Base-by-base conservation (phyloP, 805 yeast genomes). In the Candida koratica region DNA sequence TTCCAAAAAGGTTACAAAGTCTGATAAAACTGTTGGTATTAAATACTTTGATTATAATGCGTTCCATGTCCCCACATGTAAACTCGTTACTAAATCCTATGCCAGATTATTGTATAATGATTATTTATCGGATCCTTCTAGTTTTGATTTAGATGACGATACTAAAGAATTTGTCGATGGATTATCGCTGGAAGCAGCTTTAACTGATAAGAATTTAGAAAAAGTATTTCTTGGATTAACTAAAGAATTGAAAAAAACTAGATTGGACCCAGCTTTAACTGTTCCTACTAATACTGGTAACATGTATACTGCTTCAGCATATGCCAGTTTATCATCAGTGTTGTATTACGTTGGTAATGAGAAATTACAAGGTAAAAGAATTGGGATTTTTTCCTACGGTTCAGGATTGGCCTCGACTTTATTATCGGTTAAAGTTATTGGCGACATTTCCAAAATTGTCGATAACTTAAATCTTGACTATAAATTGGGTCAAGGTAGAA, bases 11-110 rank as follows among this genome's bases (percentile, higher is more conserved):
- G 52, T 75, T 48, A 68, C 74, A 49, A 61, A 72, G 50, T 69
- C 76, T 36, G 37, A 34, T 38, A 57, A 58, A 44, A 61, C 70
- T 27, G 84, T 79, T 46, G 87, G 88, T 46, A 71, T 86, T 34
- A 69, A 79, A 43, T 70, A 79, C 57, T 93, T 93, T 58, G 96
- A 87, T 66, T 93, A 84, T 74, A 82, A 85, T 54, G 90, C 88
- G 25, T 93, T 93, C 89, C 98, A 93, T 62, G 96, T 88, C 37
- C 98, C 98, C 59, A 93, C 93, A 44, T 90, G 98, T 71, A 93
- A 93, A 71, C 76, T 89, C 55, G 97, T 93, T 42, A 67, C 80
- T 53, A 93, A 93, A 71, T 84, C 95, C 6, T 93, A 77, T 60
- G 98, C 95, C 37, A 82, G 98, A 70, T 67, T 93, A 58, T 62